A percentile compares a stretch with the other conserved stretches of the same genome.
Conservation (phyloP, 129 eudicot genomes). For the Helichrysum umbraculigerum region DNA sequence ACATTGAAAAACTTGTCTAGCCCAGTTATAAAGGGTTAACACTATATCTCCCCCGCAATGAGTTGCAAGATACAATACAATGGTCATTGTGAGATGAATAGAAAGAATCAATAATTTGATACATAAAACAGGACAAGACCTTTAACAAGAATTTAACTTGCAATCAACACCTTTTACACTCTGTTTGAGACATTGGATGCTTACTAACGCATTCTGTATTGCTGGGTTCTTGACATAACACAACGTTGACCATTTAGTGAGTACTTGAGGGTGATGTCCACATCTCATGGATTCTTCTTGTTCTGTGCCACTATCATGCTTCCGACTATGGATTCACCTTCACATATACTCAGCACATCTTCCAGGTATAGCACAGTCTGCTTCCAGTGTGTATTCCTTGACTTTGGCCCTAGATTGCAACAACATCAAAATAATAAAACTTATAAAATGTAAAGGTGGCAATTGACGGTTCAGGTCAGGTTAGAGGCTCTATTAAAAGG, state of each 20-base stretch:
- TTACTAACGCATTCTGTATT: slow-evolving; percentile 69
- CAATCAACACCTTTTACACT: not conserved
- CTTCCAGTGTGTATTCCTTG: too few species aligned
- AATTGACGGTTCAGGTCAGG: not conserved
- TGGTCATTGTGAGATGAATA: not conserved
- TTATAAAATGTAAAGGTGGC: not conserved
- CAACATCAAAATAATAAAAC: not conserved
- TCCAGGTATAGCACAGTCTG: slow-evolving; percentile 91
- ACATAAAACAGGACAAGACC: slow-evolving; percentile 1
- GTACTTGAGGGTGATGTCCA: slow-evolving; percentile 74
- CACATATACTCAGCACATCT: slow-evolving; percentile 74
- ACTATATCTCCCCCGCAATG: too few species aligned
- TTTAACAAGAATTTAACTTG: not conserved
- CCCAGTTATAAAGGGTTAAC: not conserved
- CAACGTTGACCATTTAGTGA: slow-evolving; percentile 68
- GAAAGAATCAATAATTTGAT: slow-evolving; percentile 15
- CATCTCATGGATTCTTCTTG: slow-evolving; percentile 89
- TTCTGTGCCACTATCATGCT: slow-evolving; percentile 77
- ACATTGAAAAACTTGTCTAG: not conserved
- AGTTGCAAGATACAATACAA: not conserved
- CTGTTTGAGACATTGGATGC: not conserved
- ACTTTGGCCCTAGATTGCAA: slow-evolving; percentile 70
- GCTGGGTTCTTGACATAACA: slow-evolving; percentile 67
- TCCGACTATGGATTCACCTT: slow-evolving; percentile 76
- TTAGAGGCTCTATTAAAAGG: not conserved